Percentiles rank a stretch among this genome's conserved stretches.
phyloP scores from a whole-genome alignment of 2,329 filamentous ascomycete genomes.

The Fonsecaea multimorphosa region DNA sequence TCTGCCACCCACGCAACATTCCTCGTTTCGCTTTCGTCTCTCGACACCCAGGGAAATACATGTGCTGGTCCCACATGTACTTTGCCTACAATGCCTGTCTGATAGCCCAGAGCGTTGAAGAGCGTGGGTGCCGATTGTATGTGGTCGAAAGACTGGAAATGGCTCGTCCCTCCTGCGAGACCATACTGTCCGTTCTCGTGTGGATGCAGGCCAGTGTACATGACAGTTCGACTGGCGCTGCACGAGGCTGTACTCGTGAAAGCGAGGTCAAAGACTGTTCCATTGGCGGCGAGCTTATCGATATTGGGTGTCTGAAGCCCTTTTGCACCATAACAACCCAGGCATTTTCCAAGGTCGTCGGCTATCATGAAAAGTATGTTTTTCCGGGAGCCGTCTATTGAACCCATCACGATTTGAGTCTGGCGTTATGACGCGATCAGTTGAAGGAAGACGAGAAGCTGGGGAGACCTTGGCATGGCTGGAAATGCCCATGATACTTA shows the following conservation, averaged over 20 bases:
- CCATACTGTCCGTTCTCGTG: conserved; percentile 57
- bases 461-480: no score
- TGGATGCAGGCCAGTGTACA: conserved; percentile 59
- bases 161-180: conserved; percentile 46
- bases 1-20: conserved; percentile 53
- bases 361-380: conserved; percentile 52
- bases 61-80: conserved; percentile 54
- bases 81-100: conserved; percentile 57
- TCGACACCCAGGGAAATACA: conserved; percentile 53
- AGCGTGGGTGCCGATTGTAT: conserved; percentile 51
- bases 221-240: conserved; percentile 54
- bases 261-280: conserved; percentile 48
- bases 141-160: conserved; percentile 55
- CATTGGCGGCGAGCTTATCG: conserved; percentile 49
- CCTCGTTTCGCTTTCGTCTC: conserved; percentile 51
- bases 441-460: no score
- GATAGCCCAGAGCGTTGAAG: conserved; percentile 51
- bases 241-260: conserved; percentile 58
- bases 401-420: no score
- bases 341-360: conserved; percentile 51
- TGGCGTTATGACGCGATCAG: no score
- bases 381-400: not conserved
- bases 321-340: conserved; percentile 47
- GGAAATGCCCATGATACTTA: no score
- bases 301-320: conserved; percentile 49